These are phyloP conservation scores for Yamadazyma sp. DNA, from an alignment of 805 yeast genomes.

Conservation along the genomic window DNA sequence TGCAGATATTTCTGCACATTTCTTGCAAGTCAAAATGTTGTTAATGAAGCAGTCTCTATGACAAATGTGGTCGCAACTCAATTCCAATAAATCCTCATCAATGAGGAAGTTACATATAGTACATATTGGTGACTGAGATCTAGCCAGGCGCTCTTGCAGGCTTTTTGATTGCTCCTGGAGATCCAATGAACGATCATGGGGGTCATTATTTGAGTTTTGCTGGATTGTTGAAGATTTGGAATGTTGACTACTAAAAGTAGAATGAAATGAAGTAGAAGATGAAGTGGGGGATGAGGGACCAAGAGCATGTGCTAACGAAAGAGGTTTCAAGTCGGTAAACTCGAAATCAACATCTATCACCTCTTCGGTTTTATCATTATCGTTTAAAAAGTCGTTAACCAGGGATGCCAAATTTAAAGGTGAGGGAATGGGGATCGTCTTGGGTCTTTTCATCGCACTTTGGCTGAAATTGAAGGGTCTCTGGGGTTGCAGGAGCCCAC, in stretches of 20 bases:
- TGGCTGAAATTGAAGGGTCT: conserved; percentile 9
- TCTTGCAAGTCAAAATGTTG: conserved; percentile 16
- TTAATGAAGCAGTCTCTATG: conserved; percentile 26
- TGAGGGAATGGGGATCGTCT: conserved; percentile 12
- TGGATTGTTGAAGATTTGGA: not conserved
- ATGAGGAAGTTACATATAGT: conserved; percentile 16
- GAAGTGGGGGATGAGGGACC: not conserved
- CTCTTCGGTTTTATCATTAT: conserved; percentile 3
- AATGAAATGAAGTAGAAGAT: not conserved
- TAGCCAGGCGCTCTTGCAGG: too few species aligned
- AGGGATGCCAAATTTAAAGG: conserved; percentile 13
- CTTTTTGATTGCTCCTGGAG: too few species aligned
- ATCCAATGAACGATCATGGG: not conserved
- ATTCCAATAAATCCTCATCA: conserved; percentile 18
- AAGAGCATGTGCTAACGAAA: not conserved
- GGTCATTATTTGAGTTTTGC: not conserved
- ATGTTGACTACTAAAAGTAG: not conserved
- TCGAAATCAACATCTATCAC: conserved; percentile 7
- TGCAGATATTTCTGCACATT: conserved; percentile 8
- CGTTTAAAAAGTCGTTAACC: conserved; percentile 6
- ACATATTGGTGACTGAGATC: too few species aligned
- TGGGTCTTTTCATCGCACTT: conserved; percentile 8
- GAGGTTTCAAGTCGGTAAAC: not conserved
- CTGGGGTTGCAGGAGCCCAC: too few species aligned
- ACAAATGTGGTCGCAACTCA: conserved; percentile 26